Conservation (phyloP, 805 yeast species). For the Candida alai region DNA sequence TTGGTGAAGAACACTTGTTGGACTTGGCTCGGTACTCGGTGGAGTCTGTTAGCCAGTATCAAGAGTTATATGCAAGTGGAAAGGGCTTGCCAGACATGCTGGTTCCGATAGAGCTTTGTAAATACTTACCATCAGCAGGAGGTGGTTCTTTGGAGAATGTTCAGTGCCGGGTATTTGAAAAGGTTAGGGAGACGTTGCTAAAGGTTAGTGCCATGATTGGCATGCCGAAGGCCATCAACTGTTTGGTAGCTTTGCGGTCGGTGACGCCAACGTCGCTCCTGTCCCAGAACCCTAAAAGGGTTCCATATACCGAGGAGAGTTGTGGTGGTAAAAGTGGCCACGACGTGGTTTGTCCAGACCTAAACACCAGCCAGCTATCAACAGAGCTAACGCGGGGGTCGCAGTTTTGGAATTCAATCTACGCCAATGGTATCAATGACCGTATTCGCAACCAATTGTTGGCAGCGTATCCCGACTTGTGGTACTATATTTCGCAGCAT, state of each 20-base stretch:
- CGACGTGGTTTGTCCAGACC: slow-evolving; percentile 23
- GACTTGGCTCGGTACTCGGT: slow-evolving; percentile 30
- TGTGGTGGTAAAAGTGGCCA: too few relatives aligned
- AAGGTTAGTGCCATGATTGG: slow-evolving; percentile 77
- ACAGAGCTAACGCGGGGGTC: slow-evolving; percentile 44
- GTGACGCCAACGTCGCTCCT: slow-evolving; percentile 51
- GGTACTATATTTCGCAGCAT: slow-evolving; percentile 61
- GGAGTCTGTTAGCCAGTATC: slow-evolving; percentile 24
- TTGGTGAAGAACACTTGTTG: slow-evolving; percentile 24
- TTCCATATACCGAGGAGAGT: slow-evolving; percentile 23
- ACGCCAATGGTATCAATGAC: slow-evolving; percentile 59
- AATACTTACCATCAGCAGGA: too few relatives aligned
- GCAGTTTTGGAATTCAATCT: slow-evolving; percentile 64
- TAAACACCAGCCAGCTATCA: slow-evolving; percentile 20
- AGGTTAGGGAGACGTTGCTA: slow-evolving; percentile 67
- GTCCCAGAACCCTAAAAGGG: slow-evolving; percentile 18
- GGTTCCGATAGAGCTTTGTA: slow-evolving; percentile 25
- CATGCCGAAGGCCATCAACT: slow-evolving; percentile 74
- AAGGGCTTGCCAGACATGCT: slow-evolving; percentile 22
- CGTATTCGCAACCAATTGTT: slow-evolving; percentile 64
- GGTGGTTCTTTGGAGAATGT: slow-evolving; percentile 11
- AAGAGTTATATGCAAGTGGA: slow-evolving; percentile 19
- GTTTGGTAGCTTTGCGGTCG: slow-evolving; percentile 56
- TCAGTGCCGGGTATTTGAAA: slow-evolving; percentile 27
- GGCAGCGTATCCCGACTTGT: slow-evolving; percentile 75